These are phyloP conservation scores for Fusarium coicis DNA, from an alignment of 2,329 filamentous ascomycete genomes.

Conservation along the genomic window DNA sequence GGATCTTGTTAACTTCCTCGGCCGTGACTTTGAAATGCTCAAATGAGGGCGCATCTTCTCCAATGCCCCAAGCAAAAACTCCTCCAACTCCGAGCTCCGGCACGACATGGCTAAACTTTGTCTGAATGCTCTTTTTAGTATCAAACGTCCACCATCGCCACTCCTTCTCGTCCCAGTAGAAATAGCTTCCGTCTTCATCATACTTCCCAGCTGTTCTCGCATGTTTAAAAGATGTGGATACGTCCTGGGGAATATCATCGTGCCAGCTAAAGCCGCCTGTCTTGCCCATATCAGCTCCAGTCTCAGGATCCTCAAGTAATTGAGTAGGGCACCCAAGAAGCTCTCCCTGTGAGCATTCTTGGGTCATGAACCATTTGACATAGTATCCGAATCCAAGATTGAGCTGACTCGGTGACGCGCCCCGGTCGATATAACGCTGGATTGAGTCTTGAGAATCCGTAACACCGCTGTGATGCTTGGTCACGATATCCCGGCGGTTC, in stretches of 20 bases:
- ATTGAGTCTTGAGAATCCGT: slow-evolving; percentile 64
- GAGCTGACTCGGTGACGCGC: slow-evolving; percentile 61
- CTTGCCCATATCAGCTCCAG: slow-evolving; percentile 67
- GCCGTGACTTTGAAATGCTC: slow-evolving; percentile 52
- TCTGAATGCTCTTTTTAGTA: slow-evolving; percentile 66
- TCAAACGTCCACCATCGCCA: slow-evolving; percentile 81
- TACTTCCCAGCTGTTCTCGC: slow-evolving; percentile 64
- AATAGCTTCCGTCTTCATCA: slow-evolving; percentile 71
- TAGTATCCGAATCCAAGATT: slow-evolving; percentile 76
- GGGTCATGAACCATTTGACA: slow-evolving; percentile 71
- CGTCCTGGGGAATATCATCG: slow-evolving; percentile 62
- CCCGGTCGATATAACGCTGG: slow-evolving; percentile 67
- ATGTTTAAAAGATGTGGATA: slow-evolving; percentile 66
- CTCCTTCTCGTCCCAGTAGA: slow-evolving; percentile 71
- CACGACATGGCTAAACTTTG: slow-evolving; percentile 72
- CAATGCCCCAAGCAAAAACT: slow-evolving; percentile 80
- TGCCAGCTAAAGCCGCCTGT: slow-evolving; percentile 71
- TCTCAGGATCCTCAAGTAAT: slow-evolving; percentile 66
- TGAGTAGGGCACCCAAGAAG: slow-evolving; percentile 66
- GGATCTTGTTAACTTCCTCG: slow-evolving; percentile 35
- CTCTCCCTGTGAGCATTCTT: slow-evolving; percentile 52
- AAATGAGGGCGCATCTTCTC: slow-evolving; percentile 68
- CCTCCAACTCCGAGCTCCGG: slow-evolving; percentile 69
- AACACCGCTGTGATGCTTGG: slow-evolving; percentile 74
- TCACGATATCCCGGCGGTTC: slow-evolving; percentile 73